phyloP scores from a whole-genome alignment of 306 rosid genomes.

The Pyrus communis region DNA sequence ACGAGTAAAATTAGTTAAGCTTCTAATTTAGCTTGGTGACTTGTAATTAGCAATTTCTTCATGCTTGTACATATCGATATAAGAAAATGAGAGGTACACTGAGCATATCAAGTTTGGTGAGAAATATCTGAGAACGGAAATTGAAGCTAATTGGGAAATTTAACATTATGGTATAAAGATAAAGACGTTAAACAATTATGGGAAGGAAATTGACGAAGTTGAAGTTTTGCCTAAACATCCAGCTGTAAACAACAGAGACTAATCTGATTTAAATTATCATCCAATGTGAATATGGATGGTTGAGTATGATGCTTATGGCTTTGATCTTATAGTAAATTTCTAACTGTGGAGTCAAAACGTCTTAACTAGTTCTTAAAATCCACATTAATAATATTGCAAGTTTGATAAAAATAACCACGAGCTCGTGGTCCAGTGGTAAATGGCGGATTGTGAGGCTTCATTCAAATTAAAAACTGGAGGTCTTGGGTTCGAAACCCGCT shows the following conservation, averaged over 20 bases:
- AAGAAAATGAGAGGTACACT: no score
- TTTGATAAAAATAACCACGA: no score
- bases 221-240: neutral
- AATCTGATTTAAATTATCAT: conserved; percentile 2
- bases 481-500: no score
- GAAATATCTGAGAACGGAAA: neutral
- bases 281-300: neutral
- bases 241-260: neutral
- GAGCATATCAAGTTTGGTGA: neutral
- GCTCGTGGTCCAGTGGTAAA: no score
- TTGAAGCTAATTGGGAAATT: neutral
- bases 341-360: neutral
- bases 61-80: no score
- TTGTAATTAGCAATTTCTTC: neutral
- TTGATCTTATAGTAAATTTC: neutral
- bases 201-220: neutral
- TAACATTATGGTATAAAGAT: neutral
- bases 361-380: no score
- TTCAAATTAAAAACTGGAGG: no score
- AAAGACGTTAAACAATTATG: neutral
- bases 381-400: neutral
- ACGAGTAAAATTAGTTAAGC: neutral
- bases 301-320: neutral
- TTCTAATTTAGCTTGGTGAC: neutral
- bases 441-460: no score